Conservation (phyloP, 768 basidiomycete species). For the Lentinula boryana region DNA sequence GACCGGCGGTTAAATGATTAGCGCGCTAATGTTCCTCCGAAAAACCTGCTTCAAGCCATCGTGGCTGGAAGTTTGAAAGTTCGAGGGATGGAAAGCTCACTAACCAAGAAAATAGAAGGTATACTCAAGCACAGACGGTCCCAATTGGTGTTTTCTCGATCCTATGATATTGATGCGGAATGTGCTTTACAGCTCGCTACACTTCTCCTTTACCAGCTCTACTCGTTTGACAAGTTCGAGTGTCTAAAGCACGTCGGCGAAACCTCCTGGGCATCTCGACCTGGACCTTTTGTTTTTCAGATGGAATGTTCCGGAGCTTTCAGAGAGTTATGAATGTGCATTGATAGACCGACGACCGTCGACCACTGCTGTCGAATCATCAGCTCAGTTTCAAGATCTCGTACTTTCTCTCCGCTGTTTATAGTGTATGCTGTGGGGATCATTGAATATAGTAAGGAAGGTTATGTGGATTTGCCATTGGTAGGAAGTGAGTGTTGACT, state of each 20-base stretch:
- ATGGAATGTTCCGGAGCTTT: slow-evolving; percentile 72
- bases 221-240: slow-evolving; percentile 75
- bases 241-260: slow-evolving; percentile 49
- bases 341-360: background rate
- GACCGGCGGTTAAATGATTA: too few relatives aligned
- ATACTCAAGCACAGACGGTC: too few relatives aligned
- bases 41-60: too few relatives aligned
- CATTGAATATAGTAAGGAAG: slow-evolving; percentile 60
- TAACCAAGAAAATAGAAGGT: too few relatives aligned
- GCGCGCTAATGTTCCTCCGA: too few relatives aligned
- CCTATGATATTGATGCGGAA: background rate
- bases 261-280: background rate
- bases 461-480: slow-evolving; percentile 41
- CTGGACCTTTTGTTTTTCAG: slow-evolving; percentile 24
- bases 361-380: background rate
- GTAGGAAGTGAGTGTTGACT: slow-evolving; percentile 41
- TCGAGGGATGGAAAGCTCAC: too few relatives aligned
- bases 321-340: slow-evolving; percentile 81
- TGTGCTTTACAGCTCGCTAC: slow-evolving; percentile 36
- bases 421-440: slow-evolving; percentile 56
- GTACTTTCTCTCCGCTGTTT: slow-evolving; percentile 60
- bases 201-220: slow-evolving; percentile 69
- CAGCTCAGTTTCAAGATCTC: slow-evolving; percentile 47
- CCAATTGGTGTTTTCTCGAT: too few relatives aligned
- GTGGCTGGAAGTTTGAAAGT: too few relatives aligned